Base-by-base conservation (phyloP, 2,329 filamentous ascomycete genomes). In the Xylaria sp. region DNA sequence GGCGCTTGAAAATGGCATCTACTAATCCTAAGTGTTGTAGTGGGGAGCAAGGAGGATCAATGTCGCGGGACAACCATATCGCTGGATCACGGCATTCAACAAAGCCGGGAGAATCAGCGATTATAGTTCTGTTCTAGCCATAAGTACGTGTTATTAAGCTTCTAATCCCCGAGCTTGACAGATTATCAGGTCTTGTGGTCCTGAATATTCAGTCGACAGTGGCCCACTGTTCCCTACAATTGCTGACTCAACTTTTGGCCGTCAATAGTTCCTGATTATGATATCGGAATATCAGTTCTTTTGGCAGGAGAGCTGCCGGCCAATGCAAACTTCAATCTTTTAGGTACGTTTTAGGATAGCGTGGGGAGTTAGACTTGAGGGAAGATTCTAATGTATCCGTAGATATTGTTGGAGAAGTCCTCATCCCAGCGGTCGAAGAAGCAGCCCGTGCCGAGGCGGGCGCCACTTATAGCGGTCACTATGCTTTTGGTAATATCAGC, bases 41-140 rank as follows among this genome's bases (percentile, higher is more conserved):
- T 83, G 82, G 82, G 82, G 76, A n/a, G 75, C 73, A 9, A 71
- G 76, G 23, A 72, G 76, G 21, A 75, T 77, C 35, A 73, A 75
- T 16, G 51, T 77, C 1, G 72, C 70, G 2, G 69, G 62, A 29
- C 73, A 75, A 37, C 72, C 75, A 18, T 77, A 77, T 59, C 70
- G 74, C 51, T 73, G 82, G 69, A 82, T 82, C 6, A 76, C 78
- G n/a, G 80, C 82, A 5, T 82, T 73, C 62, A 69, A 79, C 68
- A 84, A 86, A 72, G 72, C 77, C 1, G 81, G 83, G 6, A 78
- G 82, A 66, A 75, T 83, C 10, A 79, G 81, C 29, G 69, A 73
- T 44, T 84, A 83, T 67, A 78, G 77, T 21, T 76, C 78, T 1
- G 75, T 79, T 9, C 62, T 85, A 0, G 78, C 78, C 1, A 72